phyloP scores from a whole-genome alignment of 1,284 basidiomycete genomes.

The Ceratobasidium sp. region DNA sequence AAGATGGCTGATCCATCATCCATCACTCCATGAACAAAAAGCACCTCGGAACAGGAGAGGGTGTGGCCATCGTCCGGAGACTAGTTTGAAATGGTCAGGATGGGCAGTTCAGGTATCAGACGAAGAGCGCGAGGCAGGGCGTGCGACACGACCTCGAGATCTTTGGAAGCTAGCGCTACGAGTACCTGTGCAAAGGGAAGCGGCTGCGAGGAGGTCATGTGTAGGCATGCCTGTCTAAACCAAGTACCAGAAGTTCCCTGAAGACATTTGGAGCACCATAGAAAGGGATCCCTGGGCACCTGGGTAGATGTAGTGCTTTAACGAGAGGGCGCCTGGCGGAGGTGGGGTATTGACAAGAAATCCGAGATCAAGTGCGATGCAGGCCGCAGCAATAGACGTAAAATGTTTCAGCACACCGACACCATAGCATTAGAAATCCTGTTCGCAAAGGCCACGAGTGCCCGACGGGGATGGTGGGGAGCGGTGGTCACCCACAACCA shows the following conservation, averaged over 20 bases:
- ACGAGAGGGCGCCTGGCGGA: background rate
- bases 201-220: background rate
- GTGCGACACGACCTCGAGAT: background rate
- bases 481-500: background rate
- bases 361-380: background rate
- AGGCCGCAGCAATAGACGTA: background rate
- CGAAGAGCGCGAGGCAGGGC: background rate
- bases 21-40: background rate
- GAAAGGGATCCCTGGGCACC: background rate
- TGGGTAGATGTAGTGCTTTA: background rate
- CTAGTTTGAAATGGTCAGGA: background rate
- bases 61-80: background rate
- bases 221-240: background rate
- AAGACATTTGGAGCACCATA: background rate
- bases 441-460: background rate
- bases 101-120: background rate
- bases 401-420: background rate
- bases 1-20: background rate
- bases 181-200: background rate
- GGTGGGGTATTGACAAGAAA: background rate
- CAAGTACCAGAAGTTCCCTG: background rate
- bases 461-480: background rate
- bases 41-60: slow-evolving; percentile 7
- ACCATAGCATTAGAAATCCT: background rate
- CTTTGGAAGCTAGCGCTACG: background rate